These are phyloP conservation scores for Podila epicladia DNA, from an alignment of 192 early-diverging fungal species.

Conservation along the genomic window DNA sequence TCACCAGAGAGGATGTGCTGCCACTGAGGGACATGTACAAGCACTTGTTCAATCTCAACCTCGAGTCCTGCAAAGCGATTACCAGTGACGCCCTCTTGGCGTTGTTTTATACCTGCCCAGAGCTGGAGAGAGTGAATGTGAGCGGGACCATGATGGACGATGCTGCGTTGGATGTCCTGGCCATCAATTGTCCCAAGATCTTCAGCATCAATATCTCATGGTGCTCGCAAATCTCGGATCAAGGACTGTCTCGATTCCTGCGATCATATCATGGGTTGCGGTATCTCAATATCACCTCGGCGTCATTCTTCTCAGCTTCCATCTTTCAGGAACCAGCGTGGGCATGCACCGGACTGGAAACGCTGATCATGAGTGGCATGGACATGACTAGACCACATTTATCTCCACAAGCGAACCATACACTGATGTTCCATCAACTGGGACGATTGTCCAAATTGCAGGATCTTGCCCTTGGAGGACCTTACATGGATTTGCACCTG, in stretches of 20 bases:
- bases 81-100: constrained; percentile 1
- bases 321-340: constrained; percentile 26
- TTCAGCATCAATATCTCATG: constrained; percentile 25
- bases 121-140: constrained; percentile 37
- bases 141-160: constrained; percentile 25
- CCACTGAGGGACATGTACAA: constrained; percentile 8
- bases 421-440: constrained; percentile 38
- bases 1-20: constrained; percentile 24
- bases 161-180: constrained; percentile 12
- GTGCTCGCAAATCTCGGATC: constrained; percentile 29
- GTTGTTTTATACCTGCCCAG: constrained; percentile 13
- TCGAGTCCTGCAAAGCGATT: constrained; percentile 40
- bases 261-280: background rate
- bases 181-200: constrained; percentile 15
- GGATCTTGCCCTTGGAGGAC: constrained; percentile 37
- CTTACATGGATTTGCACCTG: constrained; percentile 19
- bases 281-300: constrained; percentile 29
- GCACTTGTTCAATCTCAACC: constrained; percentile 21
- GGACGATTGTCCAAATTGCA: constrained; percentile 25
- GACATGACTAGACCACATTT: constrained; percentile 23
- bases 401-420: constrained; percentile 9
- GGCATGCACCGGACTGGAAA: constrained; percentile 28
- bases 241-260: constrained; percentile 14
- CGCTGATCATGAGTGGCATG: constrained; percentile 30
- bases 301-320: constrained; percentile 6